These are phyloP conservation scores for Flueggea neowawraea DNA, from an alignment of 441 rosid genomes.

Conservation along the genomic window DNA sequence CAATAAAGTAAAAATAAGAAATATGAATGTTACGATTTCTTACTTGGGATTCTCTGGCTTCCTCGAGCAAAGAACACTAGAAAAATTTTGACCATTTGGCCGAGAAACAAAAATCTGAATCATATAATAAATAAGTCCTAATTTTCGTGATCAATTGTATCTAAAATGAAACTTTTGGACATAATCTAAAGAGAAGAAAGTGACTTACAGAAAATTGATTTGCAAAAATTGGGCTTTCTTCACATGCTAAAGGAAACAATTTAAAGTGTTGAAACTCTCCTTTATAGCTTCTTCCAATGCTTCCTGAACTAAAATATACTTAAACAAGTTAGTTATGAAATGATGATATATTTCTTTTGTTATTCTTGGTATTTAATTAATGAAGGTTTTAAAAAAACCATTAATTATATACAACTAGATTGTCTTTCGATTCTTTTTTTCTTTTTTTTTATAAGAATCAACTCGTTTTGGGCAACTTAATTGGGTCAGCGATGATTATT, in stretches of 20 bases:
- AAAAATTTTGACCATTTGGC: constrained; percentile 52
- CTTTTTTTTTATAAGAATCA: too few species aligned
- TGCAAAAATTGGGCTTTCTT: constrained; percentile 70
- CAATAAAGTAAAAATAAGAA: not conserved
- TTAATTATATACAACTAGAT: too few species aligned
- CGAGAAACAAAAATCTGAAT: constrained; percentile 79
- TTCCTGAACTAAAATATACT: constrained; percentile 54
- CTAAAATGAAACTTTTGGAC: not conserved
- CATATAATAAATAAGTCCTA: not conserved
- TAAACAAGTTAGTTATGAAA: not conserved
- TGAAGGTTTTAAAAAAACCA: not conserved
- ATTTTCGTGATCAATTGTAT: not conserved
- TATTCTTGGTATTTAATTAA: too few species aligned
- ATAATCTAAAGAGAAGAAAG: not conserved
- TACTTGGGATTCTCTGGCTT: constrained; percentile 59
- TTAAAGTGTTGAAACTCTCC: constrained; percentile 86
- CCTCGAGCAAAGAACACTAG: constrained; percentile 72
- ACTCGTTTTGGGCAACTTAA: too few species aligned
- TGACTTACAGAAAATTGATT: constrained; percentile 92
- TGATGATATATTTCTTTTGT: too few species aligned
- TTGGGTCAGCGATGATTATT: too few species aligned
- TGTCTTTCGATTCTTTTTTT: too few species aligned
- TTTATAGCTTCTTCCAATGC: constrained; percentile 92
- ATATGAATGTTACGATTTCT: constrained; percentile 10
- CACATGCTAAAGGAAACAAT: constrained; percentile 64